Evolutionary conservation across 108 stramenopile genomes (phyloP), one percentile per base, ranked within the genome.

Genomic region (Hondaea fermentalgiana): DNA sequence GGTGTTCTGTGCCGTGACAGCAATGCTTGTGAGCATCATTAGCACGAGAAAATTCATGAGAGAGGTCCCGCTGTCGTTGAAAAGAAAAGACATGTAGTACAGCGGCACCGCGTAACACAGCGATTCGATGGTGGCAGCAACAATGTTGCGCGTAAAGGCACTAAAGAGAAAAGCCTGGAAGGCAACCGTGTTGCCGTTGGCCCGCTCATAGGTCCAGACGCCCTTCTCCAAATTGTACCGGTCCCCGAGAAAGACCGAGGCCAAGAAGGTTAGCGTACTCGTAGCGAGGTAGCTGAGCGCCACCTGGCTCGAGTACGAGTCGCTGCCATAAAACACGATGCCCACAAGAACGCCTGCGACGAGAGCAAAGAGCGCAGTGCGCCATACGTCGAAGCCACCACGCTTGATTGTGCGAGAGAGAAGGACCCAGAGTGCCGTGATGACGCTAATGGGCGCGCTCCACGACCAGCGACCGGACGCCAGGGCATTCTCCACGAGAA

Each of bases 401-500:
- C 76, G 76, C 28, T 53, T 83, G 76, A 83, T 53, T 6, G 76
- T 83, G 45, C 76, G 76, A 1, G 76, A 83, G 23, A 83, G 19
- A 17, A 83, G 51, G 19, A 83, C 76, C 76, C 76, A 83, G 12
- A 53, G 49, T 6, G 51, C 49, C 19, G 51, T 83, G 10, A 53
- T 23, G n/a, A 53, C 76, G 76, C 49, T 53, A 4, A 53, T 53
- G 51, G 76, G 51, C 45, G 45, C 76, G 51, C 19, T 21, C 76
- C 76, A 83, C 8, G 76, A 83, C 76, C 76, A 83, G 76, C 76
- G 76, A 45, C 76, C 76, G 6, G 45, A 47, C 10, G 76, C 76
- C 19, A 83, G 76, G 10, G 49, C 51, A 45, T 83, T 47, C 76
- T 83, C 76, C 16, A 83, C 51, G 43, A 83, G 51, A 53, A 53